phyloP scores from a whole-genome alignment of 352 stramenopile species.

The Pythium periplocum region DNA sequence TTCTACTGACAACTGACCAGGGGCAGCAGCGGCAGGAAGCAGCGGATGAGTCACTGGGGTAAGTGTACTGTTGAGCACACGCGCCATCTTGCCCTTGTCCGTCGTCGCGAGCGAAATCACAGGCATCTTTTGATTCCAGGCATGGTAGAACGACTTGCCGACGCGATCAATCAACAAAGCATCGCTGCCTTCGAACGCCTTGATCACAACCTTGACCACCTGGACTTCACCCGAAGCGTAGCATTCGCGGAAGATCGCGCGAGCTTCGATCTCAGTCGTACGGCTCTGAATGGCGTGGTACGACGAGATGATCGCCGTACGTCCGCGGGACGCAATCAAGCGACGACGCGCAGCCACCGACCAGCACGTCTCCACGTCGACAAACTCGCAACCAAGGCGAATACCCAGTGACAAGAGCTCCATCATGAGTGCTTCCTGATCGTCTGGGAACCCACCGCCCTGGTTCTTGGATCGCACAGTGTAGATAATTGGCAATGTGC shows the following conservation, averaged over 20 bases:
- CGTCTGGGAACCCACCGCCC: conserved; percentile 92
- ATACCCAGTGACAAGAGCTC: conserved; percentile 89
- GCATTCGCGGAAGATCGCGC: conserved; percentile 65
- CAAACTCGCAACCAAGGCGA: conserved; percentile 91
- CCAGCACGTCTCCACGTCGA: conserved; percentile 95
- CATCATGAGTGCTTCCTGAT: conserved; percentile 81
- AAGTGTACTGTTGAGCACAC: conserved; percentile 93
- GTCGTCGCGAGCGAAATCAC: conserved; percentile 94
- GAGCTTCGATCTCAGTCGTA: conserved; percentile 36
- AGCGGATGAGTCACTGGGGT: conserved; percentile 94
- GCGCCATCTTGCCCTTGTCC: conserved; percentile 88
- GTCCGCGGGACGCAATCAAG: conserved; percentile 34
- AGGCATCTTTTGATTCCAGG: conserved; percentile 79
- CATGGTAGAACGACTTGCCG: conserved; percentile 39
- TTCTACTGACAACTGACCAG: conserved; percentile 93
- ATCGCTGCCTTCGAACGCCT: conserved; percentile 78
- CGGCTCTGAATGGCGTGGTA: conserved; percentile 64
- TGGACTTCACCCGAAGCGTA: conserved; percentile 70
- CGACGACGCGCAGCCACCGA: conserved; percentile 58
- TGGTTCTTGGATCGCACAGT: conserved; percentile 94
- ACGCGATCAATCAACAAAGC: conserved; percentile 81
- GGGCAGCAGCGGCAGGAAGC: conserved; percentile 91
- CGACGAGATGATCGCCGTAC: conserved; percentile 69
- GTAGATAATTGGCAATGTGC: conserved; percentile 93
- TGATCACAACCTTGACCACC: conserved; percentile 90